Evolutionary conservation across 192 early-diverging fungal species (phyloP).

Genomic region (Mortierella claussenii): DNA sequence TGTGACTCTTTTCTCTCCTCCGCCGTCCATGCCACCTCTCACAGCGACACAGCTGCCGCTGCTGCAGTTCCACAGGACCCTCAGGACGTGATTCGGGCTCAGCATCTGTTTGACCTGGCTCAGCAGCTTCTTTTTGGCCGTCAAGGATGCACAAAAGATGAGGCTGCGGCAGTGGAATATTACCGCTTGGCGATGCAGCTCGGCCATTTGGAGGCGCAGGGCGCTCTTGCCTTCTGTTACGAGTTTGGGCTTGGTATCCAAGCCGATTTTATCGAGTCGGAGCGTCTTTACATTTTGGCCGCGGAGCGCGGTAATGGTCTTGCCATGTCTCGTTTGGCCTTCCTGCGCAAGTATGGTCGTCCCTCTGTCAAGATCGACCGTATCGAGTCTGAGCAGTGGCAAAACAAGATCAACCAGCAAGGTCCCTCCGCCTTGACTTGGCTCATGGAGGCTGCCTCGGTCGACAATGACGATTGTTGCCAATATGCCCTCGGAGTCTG

Average conservation of each 20-base stretch:
- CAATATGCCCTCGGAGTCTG: constrained; percentile 81
- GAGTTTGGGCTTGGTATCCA: constrained; percentile 74
- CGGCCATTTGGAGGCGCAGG: constrained; percentile 61
- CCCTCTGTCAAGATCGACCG: constrained; percentile 82
- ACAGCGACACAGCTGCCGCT: constrained; percentile 6
- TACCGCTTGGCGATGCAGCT: constrained; percentile 64
- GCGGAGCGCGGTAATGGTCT: constrained; percentile 66
- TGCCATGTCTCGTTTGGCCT: constrained; percentile 69
- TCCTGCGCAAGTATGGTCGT: constrained; percentile 83
- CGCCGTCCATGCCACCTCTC: not conserved
- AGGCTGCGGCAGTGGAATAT: constrained; percentile 62
- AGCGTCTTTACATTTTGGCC: constrained; percentile 67
- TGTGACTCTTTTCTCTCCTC: constrained; percentile 20
- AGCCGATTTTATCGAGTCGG: constrained; percentile 69
- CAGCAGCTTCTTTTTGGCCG: constrained; percentile 64
- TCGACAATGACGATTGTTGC: constrained; percentile 65
- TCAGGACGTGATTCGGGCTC: constrained; percentile 25
- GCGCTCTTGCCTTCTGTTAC: constrained; percentile 72
- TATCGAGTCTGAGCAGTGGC: constrained; percentile 82
- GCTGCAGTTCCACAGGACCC: not conserved
- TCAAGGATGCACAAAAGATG: constrained; percentile 53
- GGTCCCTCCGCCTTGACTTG: constrained; percentile 69
- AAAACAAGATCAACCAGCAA: constrained; percentile 65
- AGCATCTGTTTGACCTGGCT: constrained; percentile 35
- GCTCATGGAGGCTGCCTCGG: constrained; percentile 70